phyloP scores from a whole-genome alignment of 345 rosid species.

The Linum tenue region DNA sequence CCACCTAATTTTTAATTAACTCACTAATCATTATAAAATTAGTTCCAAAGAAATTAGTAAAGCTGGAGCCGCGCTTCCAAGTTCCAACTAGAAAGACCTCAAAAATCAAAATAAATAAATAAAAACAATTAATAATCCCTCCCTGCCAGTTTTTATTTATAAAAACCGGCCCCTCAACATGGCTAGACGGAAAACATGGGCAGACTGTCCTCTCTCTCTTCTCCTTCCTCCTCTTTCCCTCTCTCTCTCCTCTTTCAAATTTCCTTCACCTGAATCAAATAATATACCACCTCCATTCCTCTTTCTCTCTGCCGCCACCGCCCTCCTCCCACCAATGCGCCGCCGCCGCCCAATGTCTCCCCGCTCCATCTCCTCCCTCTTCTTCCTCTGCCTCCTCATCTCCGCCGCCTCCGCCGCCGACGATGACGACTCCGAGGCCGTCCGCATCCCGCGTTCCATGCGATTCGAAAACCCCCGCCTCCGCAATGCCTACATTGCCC shows the following conservation, averaged over 20 bases:
- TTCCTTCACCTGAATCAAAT: neutral
- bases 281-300: no score
- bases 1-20: no score
- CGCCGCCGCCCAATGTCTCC: neutral
- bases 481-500: constrained; percentile 57
- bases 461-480: constrained; percentile 48
- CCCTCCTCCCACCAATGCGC: neutral
- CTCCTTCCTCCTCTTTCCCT: neutral
- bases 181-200: neutral
- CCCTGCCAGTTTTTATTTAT: neutral
- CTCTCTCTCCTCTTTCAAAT: neutral
- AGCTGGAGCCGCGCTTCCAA: no score
- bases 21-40: no score
- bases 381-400: neutral
- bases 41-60: no score
- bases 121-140: neutral
- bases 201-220: neutral
- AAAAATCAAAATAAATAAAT: neutral
- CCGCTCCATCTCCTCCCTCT: neutral
- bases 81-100: neutral
- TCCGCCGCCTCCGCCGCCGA: neutral
- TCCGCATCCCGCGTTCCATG: constrained; percentile 18
- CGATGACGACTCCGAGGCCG: neutral
- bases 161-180: neutral
- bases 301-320: neutral